Evolutionary conservation across 148 eudicot genomes (phyloP), one percentile per base, ranked within the genome.

Genomic region (Rhododendron mucronatum): DNA sequence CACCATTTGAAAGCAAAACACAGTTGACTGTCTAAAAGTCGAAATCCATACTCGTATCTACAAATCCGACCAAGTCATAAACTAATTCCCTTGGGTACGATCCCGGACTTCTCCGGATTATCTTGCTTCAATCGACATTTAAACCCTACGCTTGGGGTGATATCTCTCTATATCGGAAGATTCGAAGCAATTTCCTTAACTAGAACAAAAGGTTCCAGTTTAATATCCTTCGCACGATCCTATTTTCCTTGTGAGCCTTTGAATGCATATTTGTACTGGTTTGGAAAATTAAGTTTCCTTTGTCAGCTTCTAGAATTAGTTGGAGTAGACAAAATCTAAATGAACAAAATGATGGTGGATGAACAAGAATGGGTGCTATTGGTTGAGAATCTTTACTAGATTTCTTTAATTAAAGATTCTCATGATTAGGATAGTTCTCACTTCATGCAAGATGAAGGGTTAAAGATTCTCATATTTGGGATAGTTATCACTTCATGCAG

Each of bases 401-500:
- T 26, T 41, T 71, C 61, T 7, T 9, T 26, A 37, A 53, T 63
- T 67, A 35, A 71, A 81, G 48, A 39, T 39, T 39, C 41, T 39
- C 41, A 39, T 39, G 41, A 3, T 39, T 39, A 39, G 41, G 41
- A 39, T 39, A 39, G 41, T 39, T 39, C 41, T 39, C 41, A 39
- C 5, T 39, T 39, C 41, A 39, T 39, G 41, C 41, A 0, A 5
- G 41, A 39, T 39, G 41, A 39, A 39, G 41, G 6, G 41, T 39
- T 39, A 39, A 39, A 4, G 41, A 73, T 78, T 71, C 45, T 63
- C 50, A 75, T 67, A 21, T 48, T 45, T 8, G 3, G 50, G 33
- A 21, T 67, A 4, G 16, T 90, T 45, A 18, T 47, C 3, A 20
- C 44, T 44, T 74, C 28, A 3, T 83, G 82, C 90, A 94, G 95